phyloP scores from a whole-genome alignment of 2,329 filamentous ascomycete genomes.

The Samsoniella hepiali region DNA sequence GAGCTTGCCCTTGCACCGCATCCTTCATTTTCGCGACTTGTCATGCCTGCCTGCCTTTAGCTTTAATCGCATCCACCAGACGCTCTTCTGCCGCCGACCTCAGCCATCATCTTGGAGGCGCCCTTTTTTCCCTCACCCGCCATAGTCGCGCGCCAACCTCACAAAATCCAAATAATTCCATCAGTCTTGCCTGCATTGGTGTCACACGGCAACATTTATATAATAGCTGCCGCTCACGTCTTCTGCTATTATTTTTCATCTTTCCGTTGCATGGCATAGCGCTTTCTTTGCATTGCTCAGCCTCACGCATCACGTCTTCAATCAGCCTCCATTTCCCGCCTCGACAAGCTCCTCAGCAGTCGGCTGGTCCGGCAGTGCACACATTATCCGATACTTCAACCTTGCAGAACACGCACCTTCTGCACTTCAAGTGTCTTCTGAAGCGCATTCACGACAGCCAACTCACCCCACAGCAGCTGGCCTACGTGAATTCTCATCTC shows the following conservation, averaged over 20 bases:
- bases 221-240: neutral
- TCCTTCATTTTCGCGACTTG: neutral
- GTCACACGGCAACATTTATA: neutral
- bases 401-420: neutral
- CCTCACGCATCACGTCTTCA: neutral
- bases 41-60: neutral
- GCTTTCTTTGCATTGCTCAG: neutral
- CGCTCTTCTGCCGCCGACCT: constrained; percentile 12
- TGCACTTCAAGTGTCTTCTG: neutral
- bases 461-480: neutral
- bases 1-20: neutral
- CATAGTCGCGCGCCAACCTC: constrained; percentile 18
- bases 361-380: constrained; percentile 13
- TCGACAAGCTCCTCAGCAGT: neutral
- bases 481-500: neutral
- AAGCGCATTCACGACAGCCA: neutral
- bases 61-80: constrained; percentile 11
- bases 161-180: neutral
- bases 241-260: neutral
- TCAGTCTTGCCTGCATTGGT: neutral
- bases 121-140: constrained; percentile 16
- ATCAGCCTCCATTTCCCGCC: neutral
- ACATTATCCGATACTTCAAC: neutral
- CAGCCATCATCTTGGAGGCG: constrained; percentile 11
- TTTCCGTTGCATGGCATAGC: neutral